phyloP scores from a whole-genome alignment of 306 rosid genomes.

The Myrica gale region DNA sequence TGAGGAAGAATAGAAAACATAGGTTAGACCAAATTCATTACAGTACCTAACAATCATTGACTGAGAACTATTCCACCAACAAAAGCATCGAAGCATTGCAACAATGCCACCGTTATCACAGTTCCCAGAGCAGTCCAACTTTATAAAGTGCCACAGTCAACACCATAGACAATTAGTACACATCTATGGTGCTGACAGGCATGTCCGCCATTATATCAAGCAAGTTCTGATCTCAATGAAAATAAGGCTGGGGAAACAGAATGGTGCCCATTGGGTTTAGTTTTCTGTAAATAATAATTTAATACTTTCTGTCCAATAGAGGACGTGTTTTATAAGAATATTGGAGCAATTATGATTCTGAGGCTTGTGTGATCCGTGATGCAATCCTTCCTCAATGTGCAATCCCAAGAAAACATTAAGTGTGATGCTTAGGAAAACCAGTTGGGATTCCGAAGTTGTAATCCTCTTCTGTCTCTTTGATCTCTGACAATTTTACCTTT shows the following conservation, averaged over 20 bases:
- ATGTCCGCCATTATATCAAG: background rate
- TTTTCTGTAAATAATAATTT: background rate
- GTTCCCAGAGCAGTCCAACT: background rate
- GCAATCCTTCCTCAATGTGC: too few relatives aligned
- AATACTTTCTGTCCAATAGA: background rate
- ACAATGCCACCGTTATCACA: background rate
- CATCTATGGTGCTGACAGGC: background rate
- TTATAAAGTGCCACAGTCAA: background rate
- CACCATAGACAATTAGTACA: background rate
- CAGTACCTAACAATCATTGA: constrained; percentile 1
- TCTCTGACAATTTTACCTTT: too few relatives aligned
- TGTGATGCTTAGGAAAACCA: too few relatives aligned
- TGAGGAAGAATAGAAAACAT: constrained; percentile 8
- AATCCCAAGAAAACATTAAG: too few relatives aligned
- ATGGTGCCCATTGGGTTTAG: background rate
- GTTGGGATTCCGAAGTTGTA: too few relatives aligned
- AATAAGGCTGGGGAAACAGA: background rate
- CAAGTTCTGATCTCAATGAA: background rate
- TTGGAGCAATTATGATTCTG: too few relatives aligned
- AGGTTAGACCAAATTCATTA: constrained; percentile 16
- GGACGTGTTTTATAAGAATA: background rate
- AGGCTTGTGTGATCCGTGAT: too few relatives aligned
- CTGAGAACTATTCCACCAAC: constrained; percentile 23
- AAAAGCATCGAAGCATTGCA: constrained; percentile 5
- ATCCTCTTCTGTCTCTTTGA: too few relatives aligned